Conservation (phyloP, 2,329 filamentous ascomycete species). For the Alternaria brassicicola region DNA sequence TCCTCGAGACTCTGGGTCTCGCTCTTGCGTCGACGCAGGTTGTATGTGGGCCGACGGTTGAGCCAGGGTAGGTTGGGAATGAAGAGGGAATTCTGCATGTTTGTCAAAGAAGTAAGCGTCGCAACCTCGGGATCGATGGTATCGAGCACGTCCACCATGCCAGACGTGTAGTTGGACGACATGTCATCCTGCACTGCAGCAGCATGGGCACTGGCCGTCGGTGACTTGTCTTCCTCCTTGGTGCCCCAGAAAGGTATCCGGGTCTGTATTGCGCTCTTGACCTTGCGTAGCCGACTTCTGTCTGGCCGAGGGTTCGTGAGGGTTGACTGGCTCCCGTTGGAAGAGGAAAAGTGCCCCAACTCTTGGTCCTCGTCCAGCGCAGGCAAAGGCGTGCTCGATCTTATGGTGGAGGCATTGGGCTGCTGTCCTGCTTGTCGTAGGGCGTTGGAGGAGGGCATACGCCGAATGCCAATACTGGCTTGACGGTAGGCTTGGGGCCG, state of each 20-base stretch:
- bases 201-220: not conserved
- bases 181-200: conserved; percentile 6
- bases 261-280: conserved; percentile 37
- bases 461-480: conserved; percentile 46
- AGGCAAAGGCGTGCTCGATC: conserved; percentile 36
- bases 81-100: conserved; percentile 89
- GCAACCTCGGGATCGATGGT: conserved; percentile 81
- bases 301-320: conserved; percentile 15
- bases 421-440: conserved; percentile 30
- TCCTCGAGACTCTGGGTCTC: conserved; percentile 42
- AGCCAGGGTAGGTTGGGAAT: conserved; percentile 80
- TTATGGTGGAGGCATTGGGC: conserved; percentile 28
- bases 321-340: conserved; percentile 24
- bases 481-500: conserved; percentile 39
- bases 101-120: conserved; percentile 81
- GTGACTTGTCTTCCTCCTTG: conserved; percentile 19
- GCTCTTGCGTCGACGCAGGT: conserved; percentile 62
- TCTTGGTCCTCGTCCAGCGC: conserved; percentile 37
- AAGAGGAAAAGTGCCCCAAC: conserved; percentile 29
- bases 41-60: conserved; percentile 80
- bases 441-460: conserved; percentile 37
- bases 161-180: conserved; percentile 60
- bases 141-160: conserved; percentile 71
- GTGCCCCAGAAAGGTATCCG: conserved; percentile 37
- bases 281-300: conserved; percentile 34